Conservation (phyloP, 371 early-diverging fungal genomes). For the Circinella minor region DNA sequence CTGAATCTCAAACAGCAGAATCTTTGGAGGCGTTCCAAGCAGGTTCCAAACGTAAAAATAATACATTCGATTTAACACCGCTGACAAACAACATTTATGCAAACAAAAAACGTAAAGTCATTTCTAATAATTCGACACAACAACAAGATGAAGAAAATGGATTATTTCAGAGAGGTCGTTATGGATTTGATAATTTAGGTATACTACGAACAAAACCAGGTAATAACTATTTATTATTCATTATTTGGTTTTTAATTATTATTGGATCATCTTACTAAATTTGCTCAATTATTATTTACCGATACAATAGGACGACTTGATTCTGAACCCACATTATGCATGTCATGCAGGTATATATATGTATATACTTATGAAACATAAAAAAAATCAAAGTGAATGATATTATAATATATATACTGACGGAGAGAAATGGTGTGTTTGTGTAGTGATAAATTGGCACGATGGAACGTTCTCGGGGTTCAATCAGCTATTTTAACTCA, state of each 20-base stretch:
- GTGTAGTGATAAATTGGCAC: slow-evolving; percentile 84
- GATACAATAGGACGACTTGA: slow-evolving; percentile 60
- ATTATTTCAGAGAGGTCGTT: slow-evolving; percentile 61
- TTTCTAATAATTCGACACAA: slow-evolving; percentile 14
- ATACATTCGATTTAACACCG: slow-evolving; percentile 20
- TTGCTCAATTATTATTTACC: too few species aligned
- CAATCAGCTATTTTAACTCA: slow-evolving; percentile 69
- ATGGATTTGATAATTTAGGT: slow-evolving; percentile 57
- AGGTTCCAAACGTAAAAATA: slow-evolving; percentile 34
- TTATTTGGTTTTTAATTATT: background rate
- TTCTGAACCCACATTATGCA: slow-evolving; percentile 77
- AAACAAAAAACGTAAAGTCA: slow-evolving; percentile 39
- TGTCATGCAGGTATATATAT: slow-evolving; percentile 77
- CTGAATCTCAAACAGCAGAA: slow-evolving; percentile 56
- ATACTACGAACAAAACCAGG: slow-evolving; percentile 84
- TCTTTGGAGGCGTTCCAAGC: slow-evolving; percentile 44
- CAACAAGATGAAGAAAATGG: slow-evolving; percentile 28
- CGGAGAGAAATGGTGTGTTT: background rate
- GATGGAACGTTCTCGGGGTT: slow-evolving; percentile 83
- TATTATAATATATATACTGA: too few species aligned
- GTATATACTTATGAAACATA: background rate
- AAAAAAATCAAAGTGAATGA: background rate
- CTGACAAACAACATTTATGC: slow-evolving; percentile 27
- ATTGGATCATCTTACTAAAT: background rate
- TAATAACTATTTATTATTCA: slow-evolving; percentile 15